Percentiles rank a stretch among this genome's conserved stretches.
Conservation (phyloP, 371 early-diverging fungal genomes). For the Apophysomyces elegans region DNA sequence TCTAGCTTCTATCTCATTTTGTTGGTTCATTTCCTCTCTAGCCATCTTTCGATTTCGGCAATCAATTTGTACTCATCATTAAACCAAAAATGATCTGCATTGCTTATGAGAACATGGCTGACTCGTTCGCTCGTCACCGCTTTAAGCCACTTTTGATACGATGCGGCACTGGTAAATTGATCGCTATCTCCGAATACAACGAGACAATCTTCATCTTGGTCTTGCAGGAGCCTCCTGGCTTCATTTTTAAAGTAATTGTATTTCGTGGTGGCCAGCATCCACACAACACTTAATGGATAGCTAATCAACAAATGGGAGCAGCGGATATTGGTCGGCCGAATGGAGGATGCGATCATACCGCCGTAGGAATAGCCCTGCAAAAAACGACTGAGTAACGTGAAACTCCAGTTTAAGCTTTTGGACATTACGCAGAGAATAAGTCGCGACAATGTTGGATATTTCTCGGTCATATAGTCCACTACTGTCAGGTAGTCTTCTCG, state of each 20-base stretch:
- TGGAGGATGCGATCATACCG: conserved; percentile 49
- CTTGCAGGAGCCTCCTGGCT: conserved; percentile 13
- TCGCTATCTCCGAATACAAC: conserved; percentile 44
- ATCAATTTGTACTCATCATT: conserved; percentile 18
- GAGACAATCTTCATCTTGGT: conserved; percentile 7
- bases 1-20: too few species aligned
- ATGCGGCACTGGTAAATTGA: conserved; percentile 38
- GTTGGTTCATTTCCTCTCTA: not conserved
- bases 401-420: not conserved
- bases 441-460: conserved; percentile 16
- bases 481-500: conserved; percentile 57
- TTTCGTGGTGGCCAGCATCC: conserved; percentile 42
- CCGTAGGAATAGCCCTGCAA: conserved; percentile 54
- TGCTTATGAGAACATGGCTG: conserved; percentile 17
- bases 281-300: conserved; percentile 43
- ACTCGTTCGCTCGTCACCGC: conserved; percentile 4
- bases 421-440: conserved; percentile 28
- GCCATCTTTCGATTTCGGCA: conserved; percentile 14
- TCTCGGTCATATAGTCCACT: conserved; percentile 36
- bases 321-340: conserved; percentile 21
- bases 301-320: conserved; percentile 41
- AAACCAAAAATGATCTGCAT: conserved; percentile 49
- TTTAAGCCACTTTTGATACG: conserved; percentile 33
- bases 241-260: conserved; percentile 31
- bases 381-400: not conserved